Conservation (phyloP, 1,139 yeast genomes). For the Candida frijolesensis region DNA sequence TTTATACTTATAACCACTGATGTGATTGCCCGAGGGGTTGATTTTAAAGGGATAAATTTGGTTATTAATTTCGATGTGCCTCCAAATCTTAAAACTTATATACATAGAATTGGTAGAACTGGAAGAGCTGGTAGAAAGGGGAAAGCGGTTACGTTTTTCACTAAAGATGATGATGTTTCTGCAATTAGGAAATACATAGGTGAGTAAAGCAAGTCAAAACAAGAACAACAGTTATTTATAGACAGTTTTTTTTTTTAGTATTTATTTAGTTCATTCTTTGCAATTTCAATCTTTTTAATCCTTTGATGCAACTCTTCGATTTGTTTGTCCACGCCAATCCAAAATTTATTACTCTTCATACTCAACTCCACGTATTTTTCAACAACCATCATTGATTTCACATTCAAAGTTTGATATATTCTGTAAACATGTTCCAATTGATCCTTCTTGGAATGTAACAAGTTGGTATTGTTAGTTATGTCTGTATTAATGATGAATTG, state of each 20-base stretch:
- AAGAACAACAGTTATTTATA: too few species aligned
- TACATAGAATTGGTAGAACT: conserved; percentile 97
- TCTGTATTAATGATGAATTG: conserved; percentile 3
- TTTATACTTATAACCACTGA: conserved; percentile 98
- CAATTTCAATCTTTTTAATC: conserved; percentile 13
- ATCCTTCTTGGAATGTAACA: conserved; percentile 10
- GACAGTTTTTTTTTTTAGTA: conserved; percentile 8
- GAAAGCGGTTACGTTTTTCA: conserved; percentile 86
- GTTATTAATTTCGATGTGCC: conserved; percentile 98
- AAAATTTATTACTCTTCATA: conserved; percentile 27
- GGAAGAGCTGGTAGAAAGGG: conserved; percentile 94
- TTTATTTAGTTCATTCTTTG: conserved; percentile 6
- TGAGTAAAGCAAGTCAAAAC: neutral
- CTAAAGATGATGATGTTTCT: conserved; percentile 74
- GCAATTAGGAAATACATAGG: conserved; percentile 50
- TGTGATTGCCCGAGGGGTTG: conserved; percentile 94
- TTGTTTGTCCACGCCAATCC: conserved; percentile 24
- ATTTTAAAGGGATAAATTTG: conserved; percentile 91
- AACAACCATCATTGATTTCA: conserved; percentile 32
- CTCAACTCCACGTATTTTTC: conserved; percentile 28
- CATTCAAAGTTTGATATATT: conserved; percentile 24
- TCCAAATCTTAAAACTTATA: conserved; percentile 89
- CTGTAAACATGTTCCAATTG: conserved; percentile 20
- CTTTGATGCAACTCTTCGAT: conserved; percentile 16
- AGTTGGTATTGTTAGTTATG: neutral